Base-by-base conservation (phyloP, 352 stramenopile species). In the Phytophthora tubulina region DNA sequence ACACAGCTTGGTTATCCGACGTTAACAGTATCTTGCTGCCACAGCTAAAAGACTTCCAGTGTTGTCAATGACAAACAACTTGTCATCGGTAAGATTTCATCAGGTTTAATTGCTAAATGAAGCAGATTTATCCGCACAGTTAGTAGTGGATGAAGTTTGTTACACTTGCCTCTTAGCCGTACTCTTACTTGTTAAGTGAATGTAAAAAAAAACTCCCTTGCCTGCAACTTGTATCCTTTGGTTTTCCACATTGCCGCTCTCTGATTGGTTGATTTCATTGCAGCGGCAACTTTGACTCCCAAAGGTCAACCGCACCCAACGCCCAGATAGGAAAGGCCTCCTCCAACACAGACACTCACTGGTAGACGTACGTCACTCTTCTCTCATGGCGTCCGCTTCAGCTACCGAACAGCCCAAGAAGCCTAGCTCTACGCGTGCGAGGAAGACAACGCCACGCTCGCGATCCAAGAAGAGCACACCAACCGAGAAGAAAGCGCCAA, bases 211-310 rank as follows among this genome's bases (percentile, higher is more conserved):
- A 27, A 27, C 21, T 21, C 21, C 21, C 21, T 27, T 27, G 21
- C 21, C 21, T 27, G 21, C 21, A 27, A 27, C 21, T 27, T 27
- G 21, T 27, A 10, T 17, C 8, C 13, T 8, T 38, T 54, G 31
- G 7, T 42, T 42, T 44, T n/a, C 51, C 30, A 44, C 42, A 8
- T 59, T 67, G 15, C 3, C 49, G 49, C 13, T 4, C 30, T 56
- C 15, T 75, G 59, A 78, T 78, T 78, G 70, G 70, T 41, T 48
- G 6, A 57, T 65, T 67, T 42, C 32, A 41, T 61, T 54, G 42
- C 42, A 45, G 35, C 21, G 30, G 50, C 51, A 67, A 65, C 46
- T 44, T 65, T 32, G 48, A 46, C 44, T 46, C 31, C 13, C 36
- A 67, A 76, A 68, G 50, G 69, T 31, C 56, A 70, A 55, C 33